These are phyloP conservation scores for Globisporangium recalcitrans DNA, from an alignment of 352 stramenopile genomes.

Conservation along the genomic window DNA sequence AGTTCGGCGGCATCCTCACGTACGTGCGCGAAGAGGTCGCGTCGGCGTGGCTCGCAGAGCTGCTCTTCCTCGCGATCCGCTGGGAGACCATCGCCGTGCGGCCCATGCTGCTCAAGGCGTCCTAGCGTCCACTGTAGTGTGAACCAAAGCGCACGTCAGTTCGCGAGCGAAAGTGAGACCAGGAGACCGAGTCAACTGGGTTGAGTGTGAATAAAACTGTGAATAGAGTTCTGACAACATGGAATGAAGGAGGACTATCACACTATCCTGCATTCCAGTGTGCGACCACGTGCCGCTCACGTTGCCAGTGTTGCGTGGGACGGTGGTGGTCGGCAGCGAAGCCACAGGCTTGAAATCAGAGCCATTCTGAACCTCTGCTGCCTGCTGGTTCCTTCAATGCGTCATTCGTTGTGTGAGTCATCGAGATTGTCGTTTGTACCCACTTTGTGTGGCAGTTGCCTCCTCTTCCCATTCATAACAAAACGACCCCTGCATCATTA, in stretches of 20 bases:
- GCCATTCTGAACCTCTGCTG: too few species aligned
- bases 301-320: too few species aligned
- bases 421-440: neutral
- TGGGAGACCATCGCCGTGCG: constrained; percentile 48
- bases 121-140: constrained; percentile 1
- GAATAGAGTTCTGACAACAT: too few species aligned
- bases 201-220: too few species aligned
- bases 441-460: neutral
- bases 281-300: too few species aligned
- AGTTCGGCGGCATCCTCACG: constrained; percentile 49
- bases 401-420: neutral
- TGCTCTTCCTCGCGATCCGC: constrained; percentile 54
- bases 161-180: too few species aligned
- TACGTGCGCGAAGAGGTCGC: constrained; percentile 50
- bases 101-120: constrained; percentile 35
- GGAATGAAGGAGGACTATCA: too few species aligned
- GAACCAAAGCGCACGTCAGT: too few species aligned
- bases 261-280: too few species aligned
- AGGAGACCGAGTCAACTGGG: too few species aligned
- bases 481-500: neutral
- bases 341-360: too few species aligned
- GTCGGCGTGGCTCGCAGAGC: constrained; percentile 40
- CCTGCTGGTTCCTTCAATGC: neutral
- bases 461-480: neutral
- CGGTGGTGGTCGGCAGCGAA: too few species aligned